phyloP scores from a whole-genome alignment of 1,284 basidiomycete species.

The Xerocomus nothofagi region DNA sequence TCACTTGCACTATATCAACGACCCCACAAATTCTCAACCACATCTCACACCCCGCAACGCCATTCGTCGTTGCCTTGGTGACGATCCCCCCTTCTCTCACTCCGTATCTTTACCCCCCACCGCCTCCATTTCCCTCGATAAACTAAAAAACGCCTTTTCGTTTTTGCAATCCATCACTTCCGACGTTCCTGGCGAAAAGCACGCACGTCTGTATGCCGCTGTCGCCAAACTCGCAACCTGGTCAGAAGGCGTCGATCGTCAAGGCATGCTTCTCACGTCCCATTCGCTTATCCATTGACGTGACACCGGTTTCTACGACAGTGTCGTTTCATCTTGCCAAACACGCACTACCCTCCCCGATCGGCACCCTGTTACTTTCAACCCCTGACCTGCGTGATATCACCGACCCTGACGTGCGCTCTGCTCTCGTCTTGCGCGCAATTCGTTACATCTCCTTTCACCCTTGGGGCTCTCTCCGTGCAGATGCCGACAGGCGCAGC shows the following conservation, averaged over 20 bases:
- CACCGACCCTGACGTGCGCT: constrained; percentile 39
- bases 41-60: constrained; percentile 67
- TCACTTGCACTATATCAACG: constrained; percentile 57
- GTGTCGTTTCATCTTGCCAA: constrained; percentile 41
- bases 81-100: constrained; percentile 18
- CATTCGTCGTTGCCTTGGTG: constrained; percentile 49
- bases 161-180: constrained; percentile 29
- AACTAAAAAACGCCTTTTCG: constrained; percentile 34
- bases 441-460: constrained; percentile 67
- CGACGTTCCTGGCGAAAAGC: constrained; percentile 33
- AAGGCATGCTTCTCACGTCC: constrained; percentile 23
- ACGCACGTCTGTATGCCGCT: constrained; percentile 39
- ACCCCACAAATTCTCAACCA: constrained; percentile 73
- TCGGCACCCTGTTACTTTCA: constrained; percentile 52
- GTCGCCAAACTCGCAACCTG: constrained; percentile 36
- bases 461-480: constrained; percentile 68
- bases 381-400: constrained; percentile 36
- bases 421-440: constrained; percentile 57
- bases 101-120: constrained; percentile 26
- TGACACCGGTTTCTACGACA: constrained; percentile 22
- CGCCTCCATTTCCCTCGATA: constrained; percentile 32
- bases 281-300: constrained; percentile 11
- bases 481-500: constrained; percentile 55
- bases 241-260: constrained; percentile 38
- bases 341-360: constrained; percentile 43